Evolutionary conservation across 306 rosid genomes (phyloP), one percentile per base, ranked within the genome.

Genomic region (Vicia sativa): DNA sequence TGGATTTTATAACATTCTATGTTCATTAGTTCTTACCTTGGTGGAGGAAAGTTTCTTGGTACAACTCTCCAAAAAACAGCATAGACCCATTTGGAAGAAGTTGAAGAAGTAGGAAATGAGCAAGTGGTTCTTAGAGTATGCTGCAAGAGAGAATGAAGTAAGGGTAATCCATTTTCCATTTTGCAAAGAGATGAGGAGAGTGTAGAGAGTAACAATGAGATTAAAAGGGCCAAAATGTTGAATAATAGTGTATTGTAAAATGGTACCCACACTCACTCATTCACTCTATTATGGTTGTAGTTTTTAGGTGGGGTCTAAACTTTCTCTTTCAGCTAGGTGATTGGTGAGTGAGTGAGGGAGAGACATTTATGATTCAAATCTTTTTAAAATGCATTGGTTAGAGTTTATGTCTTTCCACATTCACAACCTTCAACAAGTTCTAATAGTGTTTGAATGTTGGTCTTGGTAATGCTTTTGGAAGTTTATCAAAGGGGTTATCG

Each of bases 21-120:
- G 42, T 10, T 54, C n/a, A 1, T 12, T 55, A 14, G 16, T 48
- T 4, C 71, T 76, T 79, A 92, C 95, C 88, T 84, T 3, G 97
- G 97, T 37, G 97, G 97, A 79, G 97, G 97, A 43, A 79, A 89
- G 62, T 89, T 92, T 73, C 96, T 70, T 2, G 97, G 97, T 38
- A 89, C 64, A 62, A 87, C 87, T 68, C 92, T 84, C 97, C 96
- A 92, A 64, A 89, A 92, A 43, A 92, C 86, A 25, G 96, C 87
- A 16, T 92, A 92, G 4, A 89, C 90, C 97, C 97, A 92, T 73
- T 87, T 92, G 25, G 97, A 85, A 73, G 93, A 78, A 72, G 15
- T 14, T 46, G 88, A 79, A 44, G 87, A 84, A 68, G 67, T 81
- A 4, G 91, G 50, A 72, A 68, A 71, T 11, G 89, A 82, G 63